Evolutionary conservation across 2,329 filamentous ascomycete genomes (phyloP).

Genomic region (Pseudocercospora fuligena): DNA sequence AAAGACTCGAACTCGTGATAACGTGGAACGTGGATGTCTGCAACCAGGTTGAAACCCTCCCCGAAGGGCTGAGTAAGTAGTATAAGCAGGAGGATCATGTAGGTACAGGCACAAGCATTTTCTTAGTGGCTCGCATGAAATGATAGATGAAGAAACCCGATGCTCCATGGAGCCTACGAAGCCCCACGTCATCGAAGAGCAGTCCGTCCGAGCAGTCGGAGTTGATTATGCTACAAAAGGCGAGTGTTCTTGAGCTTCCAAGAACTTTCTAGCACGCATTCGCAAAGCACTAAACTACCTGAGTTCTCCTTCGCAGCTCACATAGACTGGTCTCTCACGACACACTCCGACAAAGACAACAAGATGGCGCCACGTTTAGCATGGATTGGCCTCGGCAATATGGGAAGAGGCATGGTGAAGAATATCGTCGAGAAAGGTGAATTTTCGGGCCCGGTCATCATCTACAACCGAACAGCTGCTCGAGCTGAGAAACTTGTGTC

Average conservation of each 20-base stretch:
- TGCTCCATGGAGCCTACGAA: not conserved
- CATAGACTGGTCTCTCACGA: not conserved
- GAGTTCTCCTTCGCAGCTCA: not conserved
- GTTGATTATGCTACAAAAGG: not conserved
- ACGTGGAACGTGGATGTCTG: not conserved
- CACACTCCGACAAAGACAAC: not conserved
- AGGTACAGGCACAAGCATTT: too few relatives aligned
- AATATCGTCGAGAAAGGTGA: conserved; percentile 80
- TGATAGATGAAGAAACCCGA: too few relatives aligned
- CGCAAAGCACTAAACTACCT: not conserved
- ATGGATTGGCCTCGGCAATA: conserved; percentile 86
- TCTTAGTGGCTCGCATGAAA: too few relatives aligned
- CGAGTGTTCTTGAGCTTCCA: not conserved
- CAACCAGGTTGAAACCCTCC: not conserved
- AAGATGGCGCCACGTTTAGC: conserved; percentile 55
- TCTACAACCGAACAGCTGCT: conserved; percentile 78
- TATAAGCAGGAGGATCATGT: not conserved
- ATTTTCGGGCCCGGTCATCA: conserved; percentile 71
- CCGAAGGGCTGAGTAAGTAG: not conserved
- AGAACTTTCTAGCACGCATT: not conserved
- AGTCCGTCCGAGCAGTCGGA: too few relatives aligned
- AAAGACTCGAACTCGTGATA: not conserved
- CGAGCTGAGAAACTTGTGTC: conserved; percentile 68
- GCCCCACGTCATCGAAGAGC: conserved; percentile 1
- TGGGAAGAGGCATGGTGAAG: conserved; percentile 83